Evolutionary conservation across 345 rosid species (phyloP).

Genomic region (Mercurialis annua): DNA sequence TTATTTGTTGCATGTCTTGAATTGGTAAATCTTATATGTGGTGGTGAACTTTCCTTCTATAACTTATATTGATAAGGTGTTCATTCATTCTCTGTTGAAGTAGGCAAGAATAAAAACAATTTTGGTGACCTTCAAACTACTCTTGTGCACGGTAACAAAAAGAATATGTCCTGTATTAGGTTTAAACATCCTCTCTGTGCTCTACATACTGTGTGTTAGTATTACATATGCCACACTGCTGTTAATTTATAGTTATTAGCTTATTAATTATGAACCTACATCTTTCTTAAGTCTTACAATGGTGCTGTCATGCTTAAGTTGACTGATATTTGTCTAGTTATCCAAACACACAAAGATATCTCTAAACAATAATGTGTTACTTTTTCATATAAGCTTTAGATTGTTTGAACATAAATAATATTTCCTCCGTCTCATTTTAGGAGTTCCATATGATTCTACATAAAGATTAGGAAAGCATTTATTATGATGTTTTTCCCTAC

Average conservation of each 20-base stretch:
- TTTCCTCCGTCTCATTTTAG: no score
- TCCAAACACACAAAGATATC: not conserved
- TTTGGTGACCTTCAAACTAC: not conserved
- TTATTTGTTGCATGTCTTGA: slow-evolving; percentile 1
- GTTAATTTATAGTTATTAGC: not conserved
- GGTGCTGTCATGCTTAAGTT: not conserved
- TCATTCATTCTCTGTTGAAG: not conserved
- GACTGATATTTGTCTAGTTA: not conserved
- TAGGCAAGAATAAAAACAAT: not conserved
- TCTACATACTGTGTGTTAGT: not conserved
- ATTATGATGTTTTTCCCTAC: no score
- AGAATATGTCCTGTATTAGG: not conserved
- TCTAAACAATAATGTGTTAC: not conserved
- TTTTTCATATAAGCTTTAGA: not conserved
- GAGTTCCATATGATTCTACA: no score
- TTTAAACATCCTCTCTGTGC: not conserved
- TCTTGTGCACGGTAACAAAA: not conserved
- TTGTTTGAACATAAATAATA: not conserved
- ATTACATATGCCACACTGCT: not conserved
- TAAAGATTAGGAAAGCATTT: no score
- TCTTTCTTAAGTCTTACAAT: not conserved
- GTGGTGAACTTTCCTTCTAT: not conserved
- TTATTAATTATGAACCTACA: not conserved
- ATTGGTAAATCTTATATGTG: not conserved
- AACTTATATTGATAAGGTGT: not conserved